Evolutionary conservation across 768 basidiomycete species (phyloP).

Genomic region (Rhodotorula kratochvilovae): DNA sequence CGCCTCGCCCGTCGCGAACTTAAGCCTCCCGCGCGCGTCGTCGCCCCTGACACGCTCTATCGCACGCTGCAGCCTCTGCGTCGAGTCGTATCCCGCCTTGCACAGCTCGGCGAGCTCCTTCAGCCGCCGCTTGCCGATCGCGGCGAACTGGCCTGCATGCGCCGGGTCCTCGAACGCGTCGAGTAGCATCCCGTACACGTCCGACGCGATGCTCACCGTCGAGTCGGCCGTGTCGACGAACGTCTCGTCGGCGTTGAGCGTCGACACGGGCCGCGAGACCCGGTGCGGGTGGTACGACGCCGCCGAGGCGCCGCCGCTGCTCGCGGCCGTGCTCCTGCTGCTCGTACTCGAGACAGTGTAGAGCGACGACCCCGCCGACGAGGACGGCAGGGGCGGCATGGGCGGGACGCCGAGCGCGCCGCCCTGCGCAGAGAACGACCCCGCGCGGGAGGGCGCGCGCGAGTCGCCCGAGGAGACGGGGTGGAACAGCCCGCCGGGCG

Average conservation of each 20-base stretch:
- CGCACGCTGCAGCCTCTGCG: slow-evolving; percentile 13
- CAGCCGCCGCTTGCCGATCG: slow-evolving; percentile 16
- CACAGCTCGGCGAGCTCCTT: slow-evolving; percentile 35
- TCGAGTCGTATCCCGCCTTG: slow-evolving; percentile 28
- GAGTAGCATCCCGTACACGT: slow-evolving; percentile 39
- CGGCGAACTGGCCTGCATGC: background rate
- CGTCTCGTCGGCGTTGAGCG: slow-evolving; percentile 33
- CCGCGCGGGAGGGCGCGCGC: background rate
- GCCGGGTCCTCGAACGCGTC: slow-evolving; percentile 32
- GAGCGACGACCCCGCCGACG: background rate
- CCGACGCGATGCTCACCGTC: slow-evolving; percentile 30
- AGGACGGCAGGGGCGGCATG: background rate
- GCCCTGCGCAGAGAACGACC: background rate
- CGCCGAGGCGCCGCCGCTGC: background rate
- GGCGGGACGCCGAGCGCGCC: background rate
- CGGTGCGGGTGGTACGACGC: slow-evolving; percentile 17
- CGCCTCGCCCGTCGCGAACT: slow-evolving; percentile 28
- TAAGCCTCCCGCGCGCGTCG: slow-evolving; percentile 20
- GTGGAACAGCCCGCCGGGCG: slow-evolving; percentile 28
- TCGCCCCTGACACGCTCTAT: slow-evolving; percentile 27
- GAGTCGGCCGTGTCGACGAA: slow-evolving; percentile 37
- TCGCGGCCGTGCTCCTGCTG: too few relatives aligned
- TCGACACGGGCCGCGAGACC: slow-evolving; percentile 30
- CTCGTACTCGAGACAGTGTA: too few relatives aligned
- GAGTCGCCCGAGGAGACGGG: background rate